Base-by-base conservation (phyloP, 331 rosid species). In the Acacia pycnantha region DNA sequence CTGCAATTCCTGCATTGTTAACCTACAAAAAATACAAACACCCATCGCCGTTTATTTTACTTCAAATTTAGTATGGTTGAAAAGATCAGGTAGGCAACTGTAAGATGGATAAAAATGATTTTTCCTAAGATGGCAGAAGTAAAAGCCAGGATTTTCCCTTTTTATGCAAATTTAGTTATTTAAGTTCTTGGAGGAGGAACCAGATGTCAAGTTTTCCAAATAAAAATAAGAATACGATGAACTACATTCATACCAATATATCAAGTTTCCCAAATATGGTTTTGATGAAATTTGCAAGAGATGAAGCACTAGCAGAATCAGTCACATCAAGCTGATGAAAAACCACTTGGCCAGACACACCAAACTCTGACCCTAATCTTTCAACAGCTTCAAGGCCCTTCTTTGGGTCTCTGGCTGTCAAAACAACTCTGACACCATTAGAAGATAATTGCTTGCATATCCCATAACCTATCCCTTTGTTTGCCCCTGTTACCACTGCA, bases 311-410 rank as follows among this genome's bases (percentile, higher is more conserved):
- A 19, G 70, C 61, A 72, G 88, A 84, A 37, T 89, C 87, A 50
- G 84, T 72, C 33, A 91, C 92, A 78, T 91, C 94, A 76, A 91
- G 94, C 77, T 85, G 87, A 77, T 91, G 92, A 67, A 92, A 90
- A 51, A 85, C 24, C 15, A 90, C 82, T 33, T 50, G 48, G 13
- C 35, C 85, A 54, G 88, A 74, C 5, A 80, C 22, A 40, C 74
- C 90, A 58, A 16, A 50, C 8, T 87, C 74, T 33, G 65, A 82
- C 10, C 24, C 13, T 33, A 89, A 69, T 15, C 83, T 89, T 1
- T 85, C 85, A 64, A 82, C 65, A 59, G 87, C 92, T 73, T 89
- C 87, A 81, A 76, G 73, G 41, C 89, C 92, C 54, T 85, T 73
- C 73, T 81, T 88, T 76, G 81, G 86, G 81, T 84, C 86, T 85